Evolutionary conservation across 768 basidiomycete genomes (phyloP).

Genomic region (Boletus fagicola): DNA sequence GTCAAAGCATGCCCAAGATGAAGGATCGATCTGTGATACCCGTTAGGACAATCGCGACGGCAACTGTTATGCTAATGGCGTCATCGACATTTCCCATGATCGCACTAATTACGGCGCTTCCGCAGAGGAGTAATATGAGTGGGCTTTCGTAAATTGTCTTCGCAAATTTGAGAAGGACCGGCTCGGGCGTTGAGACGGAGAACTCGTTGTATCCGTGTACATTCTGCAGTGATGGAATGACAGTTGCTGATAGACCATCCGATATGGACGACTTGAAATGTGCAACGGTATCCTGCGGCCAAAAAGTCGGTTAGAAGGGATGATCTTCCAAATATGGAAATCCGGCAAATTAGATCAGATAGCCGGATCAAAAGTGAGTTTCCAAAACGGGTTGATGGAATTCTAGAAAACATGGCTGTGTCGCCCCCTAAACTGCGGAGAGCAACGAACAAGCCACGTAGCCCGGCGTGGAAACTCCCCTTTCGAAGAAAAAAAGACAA

Average conservation of each 20-base stretch:
- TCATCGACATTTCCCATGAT: slow-evolving; percentile 96
- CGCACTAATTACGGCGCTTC: slow-evolving; percentile 84
- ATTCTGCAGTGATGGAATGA: slow-evolving; percentile 61
- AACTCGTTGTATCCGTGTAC: slow-evolving; percentile 93
- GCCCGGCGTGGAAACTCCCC: neutral
- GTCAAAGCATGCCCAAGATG: neutral
- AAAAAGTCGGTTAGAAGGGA: slow-evolving; percentile 3
- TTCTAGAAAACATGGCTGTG: slow-evolving; percentile 13
- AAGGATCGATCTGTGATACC: slow-evolving; percentile 47
- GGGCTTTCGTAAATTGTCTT: slow-evolving; percentile 97
- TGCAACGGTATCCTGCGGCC: slow-evolving; percentile 64
- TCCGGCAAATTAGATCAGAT: neutral
- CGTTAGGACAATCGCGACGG: slow-evolving; percentile 89
- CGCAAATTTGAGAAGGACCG: slow-evolving; percentile 80
- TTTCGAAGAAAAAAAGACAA: neutral
- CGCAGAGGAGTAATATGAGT: slow-evolving; percentile 85
- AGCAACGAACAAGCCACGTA: neutral
- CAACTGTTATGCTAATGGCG: slow-evolving; percentile 88
- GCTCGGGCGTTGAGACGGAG: slow-evolving; percentile 78
- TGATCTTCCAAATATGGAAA: neutral
- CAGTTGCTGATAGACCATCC: slow-evolving; percentile 59
- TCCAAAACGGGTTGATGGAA: neutral
- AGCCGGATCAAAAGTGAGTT: neutral
- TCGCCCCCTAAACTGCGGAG: slow-evolving; percentile 3
- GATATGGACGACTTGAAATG: slow-evolving; percentile 65